Evolutionary conservation across 2,329 filamentous ascomycete species (phyloP).

Genomic region (Alternaria novae-zelandiae): DNA sequence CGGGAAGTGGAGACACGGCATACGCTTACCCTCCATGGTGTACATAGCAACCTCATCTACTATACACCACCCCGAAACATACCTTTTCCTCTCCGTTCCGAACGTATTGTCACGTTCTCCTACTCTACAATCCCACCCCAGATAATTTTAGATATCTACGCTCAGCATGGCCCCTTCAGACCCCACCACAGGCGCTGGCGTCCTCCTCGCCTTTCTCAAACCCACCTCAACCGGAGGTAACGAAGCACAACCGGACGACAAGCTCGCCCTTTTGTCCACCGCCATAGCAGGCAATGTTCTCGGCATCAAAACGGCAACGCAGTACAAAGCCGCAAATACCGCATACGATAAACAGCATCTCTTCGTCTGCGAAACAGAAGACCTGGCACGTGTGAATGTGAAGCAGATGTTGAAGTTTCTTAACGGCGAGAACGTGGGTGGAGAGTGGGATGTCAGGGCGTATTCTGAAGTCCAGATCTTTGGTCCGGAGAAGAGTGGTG

Average conservation of each 20-base stretch:
- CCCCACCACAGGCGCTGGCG: background rate
- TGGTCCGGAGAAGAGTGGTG: background rate
- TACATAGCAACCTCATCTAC: no score
- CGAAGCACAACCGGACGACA: background rate
- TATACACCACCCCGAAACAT: no score
- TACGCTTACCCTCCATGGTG: background rate
- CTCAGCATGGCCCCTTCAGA: background rate
- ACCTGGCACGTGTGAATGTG: slow-evolving; percentile 26
- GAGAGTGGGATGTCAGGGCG: background rate
- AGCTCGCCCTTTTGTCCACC: background rate
- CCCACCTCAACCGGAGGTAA: background rate
- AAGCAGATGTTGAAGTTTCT: slow-evolving; percentile 17
- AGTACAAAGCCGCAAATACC: slow-evolving; percentile 29
- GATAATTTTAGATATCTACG: background rate
- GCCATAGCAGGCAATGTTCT: background rate
- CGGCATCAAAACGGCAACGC: background rate
- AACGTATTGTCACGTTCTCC: background rate
- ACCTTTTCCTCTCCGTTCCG: no score
- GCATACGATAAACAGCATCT: slow-evolving; percentile 28
- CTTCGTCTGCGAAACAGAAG: slow-evolving; percentile 30
- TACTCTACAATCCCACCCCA: background rate
- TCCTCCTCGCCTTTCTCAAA: slow-evolving; percentile 3
- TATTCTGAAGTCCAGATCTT: background rate
- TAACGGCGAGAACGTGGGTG: background rate
- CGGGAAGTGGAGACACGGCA: background rate